Evolutionary conservation across 202 grass and related monocot species (phyloP).

Genomic region (Zoysia matrella): DNA sequence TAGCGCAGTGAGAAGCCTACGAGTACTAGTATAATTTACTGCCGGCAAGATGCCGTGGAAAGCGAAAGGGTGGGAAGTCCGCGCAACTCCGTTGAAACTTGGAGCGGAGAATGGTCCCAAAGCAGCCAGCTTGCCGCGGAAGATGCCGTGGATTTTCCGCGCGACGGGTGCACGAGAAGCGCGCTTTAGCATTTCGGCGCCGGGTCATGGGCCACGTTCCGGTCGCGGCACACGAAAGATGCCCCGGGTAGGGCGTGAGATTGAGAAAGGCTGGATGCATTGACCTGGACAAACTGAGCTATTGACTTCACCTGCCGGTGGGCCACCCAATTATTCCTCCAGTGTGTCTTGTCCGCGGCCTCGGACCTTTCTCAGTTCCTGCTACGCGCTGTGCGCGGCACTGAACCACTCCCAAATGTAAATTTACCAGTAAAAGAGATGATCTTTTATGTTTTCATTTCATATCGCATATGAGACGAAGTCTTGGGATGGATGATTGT

Average conservation of each 20-base stretch:
- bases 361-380: not conserved
- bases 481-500: constrained; percentile 17
- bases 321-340: constrained; percentile 26
- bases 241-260: not conserved
- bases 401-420: not conserved
- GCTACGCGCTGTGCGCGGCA: not conserved
- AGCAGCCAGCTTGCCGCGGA: not conserved
- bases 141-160: constrained; percentile 12
- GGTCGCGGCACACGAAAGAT: constrained; percentile 28
- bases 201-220: constrained; percentile 13
- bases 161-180: not conserved
- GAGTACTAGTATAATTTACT: not conserved
- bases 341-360: not conserved
- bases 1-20: not conserved
- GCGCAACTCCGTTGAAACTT: constrained; percentile 1
- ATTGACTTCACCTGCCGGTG: constrained; percentile 20
- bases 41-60: not conserved
- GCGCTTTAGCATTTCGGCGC: constrained; percentile 15
- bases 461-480: not conserved
- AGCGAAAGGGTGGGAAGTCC: not conserved
- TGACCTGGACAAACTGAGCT: constrained; percentile 23
- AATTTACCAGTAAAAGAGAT: no score
- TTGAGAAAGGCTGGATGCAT: constrained; percentile 13
- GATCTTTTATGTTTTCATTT: no score
- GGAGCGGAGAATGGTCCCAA: not conserved